Conservation (phyloP, 108 stramenopile species). For the Fistulifera pelliculosa region DNA sequence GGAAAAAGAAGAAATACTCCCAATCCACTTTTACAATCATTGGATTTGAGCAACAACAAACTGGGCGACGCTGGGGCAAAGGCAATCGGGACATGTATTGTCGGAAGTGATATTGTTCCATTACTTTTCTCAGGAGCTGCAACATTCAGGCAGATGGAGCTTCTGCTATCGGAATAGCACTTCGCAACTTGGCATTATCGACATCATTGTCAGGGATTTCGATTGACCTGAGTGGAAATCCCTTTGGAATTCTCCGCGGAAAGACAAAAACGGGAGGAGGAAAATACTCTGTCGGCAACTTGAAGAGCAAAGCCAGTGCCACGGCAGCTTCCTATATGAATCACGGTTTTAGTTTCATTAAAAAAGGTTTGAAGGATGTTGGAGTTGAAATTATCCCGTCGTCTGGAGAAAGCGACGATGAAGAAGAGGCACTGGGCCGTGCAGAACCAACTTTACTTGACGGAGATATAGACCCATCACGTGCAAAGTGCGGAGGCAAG, state of each 20-base stretch:
- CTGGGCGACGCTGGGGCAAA: constrained; percentile 50
- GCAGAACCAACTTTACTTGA: not conserved
- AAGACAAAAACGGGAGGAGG: constrained; percentile 37
- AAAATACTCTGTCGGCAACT: constrained; percentile 42
- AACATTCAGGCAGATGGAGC: constrained; percentile 58
- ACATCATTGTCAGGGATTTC: not conserved
- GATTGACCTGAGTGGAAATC: constrained; percentile 70
- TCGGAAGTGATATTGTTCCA: constrained; percentile 18
- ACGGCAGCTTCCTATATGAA: constrained; percentile 59
- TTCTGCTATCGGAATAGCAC: constrained; percentile 38
- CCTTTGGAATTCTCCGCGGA: constrained; percentile 46
- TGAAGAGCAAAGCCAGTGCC: constrained; percentile 65
- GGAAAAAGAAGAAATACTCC: constrained; percentile 2
- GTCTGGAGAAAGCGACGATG: constrained; percentile 44
- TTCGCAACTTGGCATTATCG: constrained; percentile 18
- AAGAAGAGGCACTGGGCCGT: constrained; percentile 41
- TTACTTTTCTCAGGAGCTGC: constrained; percentile 55
- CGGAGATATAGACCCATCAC: constrained; percentile 17
- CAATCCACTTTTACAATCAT: constrained; percentile 19
- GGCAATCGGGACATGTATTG: constrained; percentile 27
- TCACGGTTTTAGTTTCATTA: constrained; percentile 43
- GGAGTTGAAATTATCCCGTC: constrained; percentile 18
- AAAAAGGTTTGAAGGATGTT: constrained; percentile 50
- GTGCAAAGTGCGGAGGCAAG: constrained; percentile 54
- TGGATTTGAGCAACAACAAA: constrained; percentile 64